phyloP scores from a whole-genome alignment of 805 yeast species.

The Ogataea trehaloabstinens region DNA sequence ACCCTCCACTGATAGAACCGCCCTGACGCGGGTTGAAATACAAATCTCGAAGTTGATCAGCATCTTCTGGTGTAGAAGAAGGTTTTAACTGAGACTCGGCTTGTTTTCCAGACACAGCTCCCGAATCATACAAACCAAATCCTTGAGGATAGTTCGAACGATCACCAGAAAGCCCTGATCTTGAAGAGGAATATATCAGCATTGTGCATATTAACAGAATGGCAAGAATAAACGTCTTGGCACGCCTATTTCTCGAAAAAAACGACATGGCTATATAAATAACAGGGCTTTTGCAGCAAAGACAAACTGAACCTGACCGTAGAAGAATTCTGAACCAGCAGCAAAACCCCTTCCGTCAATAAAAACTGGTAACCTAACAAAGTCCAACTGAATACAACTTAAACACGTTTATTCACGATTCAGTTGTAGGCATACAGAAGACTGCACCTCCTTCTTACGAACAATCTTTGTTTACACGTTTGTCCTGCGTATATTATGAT shows the following conservation, averaged over 20 bases:
- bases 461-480: too few species aligned
- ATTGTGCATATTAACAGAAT: conserved; percentile 11
- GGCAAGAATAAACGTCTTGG: conserved; percentile 17
- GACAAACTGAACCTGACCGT: not conserved
- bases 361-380: not conserved
- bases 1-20: conserved; percentile 24
- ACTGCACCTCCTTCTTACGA: too few species aligned
- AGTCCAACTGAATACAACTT: too few species aligned
- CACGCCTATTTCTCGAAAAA: conserved; percentile 20
- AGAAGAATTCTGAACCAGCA: conserved; percentile 3
- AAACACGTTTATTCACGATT: too few species aligned
- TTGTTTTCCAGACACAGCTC: conserved; percentile 4
- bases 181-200: conserved; percentile 3
- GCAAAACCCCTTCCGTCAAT: not conserved
- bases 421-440: too few species aligned
- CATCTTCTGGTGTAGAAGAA: conserved; percentile 18
- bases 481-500: too few species aligned
- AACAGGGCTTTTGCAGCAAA: not conserved
- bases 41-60: conserved; percentile 22
- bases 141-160: too few species aligned
- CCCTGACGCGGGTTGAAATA: conserved; percentile 21
- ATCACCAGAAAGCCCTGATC: not conserved
- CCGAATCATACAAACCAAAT: not conserved
- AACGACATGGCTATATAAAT: conserved; percentile 5
- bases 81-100: conserved; percentile 8